phyloP scores from a whole-genome alignment of 192 early-diverging fungal genomes.

The Coemansia sp. region DNA sequence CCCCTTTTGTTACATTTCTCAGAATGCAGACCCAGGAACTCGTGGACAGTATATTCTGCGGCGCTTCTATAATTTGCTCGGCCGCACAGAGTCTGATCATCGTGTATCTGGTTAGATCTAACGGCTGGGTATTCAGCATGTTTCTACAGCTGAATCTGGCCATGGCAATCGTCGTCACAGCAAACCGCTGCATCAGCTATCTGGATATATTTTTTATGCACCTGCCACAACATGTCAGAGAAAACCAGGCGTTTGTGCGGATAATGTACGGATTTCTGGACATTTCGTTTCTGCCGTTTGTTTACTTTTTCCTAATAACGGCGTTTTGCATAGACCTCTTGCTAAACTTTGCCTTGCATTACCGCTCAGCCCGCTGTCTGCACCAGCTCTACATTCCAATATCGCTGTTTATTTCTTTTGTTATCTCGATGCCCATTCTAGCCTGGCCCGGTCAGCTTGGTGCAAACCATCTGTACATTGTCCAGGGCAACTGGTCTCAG shows the following conservation, averaged over 20 bases:
- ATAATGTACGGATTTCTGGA: constrained; percentile 56
- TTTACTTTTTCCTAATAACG: constrained; percentile 55
- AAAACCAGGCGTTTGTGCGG: constrained; percentile 46
- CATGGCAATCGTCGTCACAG: constrained; percentile 46
- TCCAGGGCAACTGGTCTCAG: constrained; percentile 43
- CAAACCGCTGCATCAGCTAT: constrained; percentile 53
- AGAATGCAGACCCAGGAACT: constrained; percentile 52
- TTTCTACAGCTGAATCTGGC: constrained; percentile 50
- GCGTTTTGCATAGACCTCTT: constrained; percentile 54
- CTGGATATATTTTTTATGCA: constrained; percentile 50
- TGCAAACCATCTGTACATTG: constrained; percentile 51
- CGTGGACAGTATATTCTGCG: constrained; percentile 49
- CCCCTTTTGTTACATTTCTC: background rate
- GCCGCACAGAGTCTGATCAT: constrained; percentile 45
- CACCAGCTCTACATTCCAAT: constrained; percentile 48
- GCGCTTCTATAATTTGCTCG: constrained; percentile 43
- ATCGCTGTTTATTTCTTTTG: constrained; percentile 28
- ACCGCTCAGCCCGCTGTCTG: constrained; percentile 41
- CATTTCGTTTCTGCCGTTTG: constrained; percentile 52
- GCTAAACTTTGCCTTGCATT: constrained; percentile 53
- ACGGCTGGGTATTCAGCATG: constrained; percentile 56
- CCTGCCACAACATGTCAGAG: constrained; percentile 25
- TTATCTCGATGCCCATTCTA: constrained; percentile 47
- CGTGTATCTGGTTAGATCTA: constrained; percentile 35
- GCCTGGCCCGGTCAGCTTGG: constrained; percentile 49